Conservation (phyloP, 2,329 filamentous ascomycete genomes). For the Aspergillus pseudoviridinutans region DNA sequence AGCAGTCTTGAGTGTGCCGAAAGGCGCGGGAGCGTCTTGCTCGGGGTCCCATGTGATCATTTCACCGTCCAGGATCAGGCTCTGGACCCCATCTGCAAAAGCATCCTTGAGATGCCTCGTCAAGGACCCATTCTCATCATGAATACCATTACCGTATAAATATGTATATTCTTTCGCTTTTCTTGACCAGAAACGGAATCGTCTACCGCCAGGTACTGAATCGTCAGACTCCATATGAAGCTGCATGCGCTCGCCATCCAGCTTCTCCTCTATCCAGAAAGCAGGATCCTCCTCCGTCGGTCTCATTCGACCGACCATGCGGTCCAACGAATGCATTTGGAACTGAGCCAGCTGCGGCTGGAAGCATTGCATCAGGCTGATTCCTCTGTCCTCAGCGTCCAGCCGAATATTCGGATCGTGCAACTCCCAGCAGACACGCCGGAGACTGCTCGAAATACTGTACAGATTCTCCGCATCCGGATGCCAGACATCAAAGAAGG, state of each 20-base stretch:
- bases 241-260: slow-evolving; percentile 96
- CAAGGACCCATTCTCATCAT: slow-evolving; percentile 70
- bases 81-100: slow-evolving; percentile 73
- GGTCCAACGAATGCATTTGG: slow-evolving; percentile 76
- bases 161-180: slow-evolving; percentile 97
- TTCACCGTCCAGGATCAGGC: slow-evolving; percentile 89
- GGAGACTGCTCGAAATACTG: slow-evolving; percentile 84
- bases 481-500: slow-evolving; percentile 79
- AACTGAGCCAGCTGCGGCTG: slow-evolving; percentile 94
- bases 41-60: slow-evolving; percentile 98
- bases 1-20: slow-evolving; percentile 90
- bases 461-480: slow-evolving; percentile 74
- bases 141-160: slow-evolving; percentile 75
- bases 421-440: slow-evolving; percentile 92
- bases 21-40: slow-evolving; percentile 77
- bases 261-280: slow-evolving; percentile 97
- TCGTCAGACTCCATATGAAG: slow-evolving; percentile 81
- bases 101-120: slow-evolving; percentile 75
- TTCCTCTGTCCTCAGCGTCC: slow-evolving; percentile 68
- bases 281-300: slow-evolving; percentile 65
- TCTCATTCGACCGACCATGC: slow-evolving; percentile 67
- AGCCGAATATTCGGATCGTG: slow-evolving; percentile 69
- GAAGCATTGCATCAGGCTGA: slow-evolving; percentile 88
- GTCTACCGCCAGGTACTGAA: slow-evolving; percentile 61
- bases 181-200: slow-evolving; percentile 87